These are phyloP conservation scores for Amylocarpus encephaloides DNA, from an alignment of 2,329 filamentous ascomycete species.

Conservation along the genomic window DNA sequence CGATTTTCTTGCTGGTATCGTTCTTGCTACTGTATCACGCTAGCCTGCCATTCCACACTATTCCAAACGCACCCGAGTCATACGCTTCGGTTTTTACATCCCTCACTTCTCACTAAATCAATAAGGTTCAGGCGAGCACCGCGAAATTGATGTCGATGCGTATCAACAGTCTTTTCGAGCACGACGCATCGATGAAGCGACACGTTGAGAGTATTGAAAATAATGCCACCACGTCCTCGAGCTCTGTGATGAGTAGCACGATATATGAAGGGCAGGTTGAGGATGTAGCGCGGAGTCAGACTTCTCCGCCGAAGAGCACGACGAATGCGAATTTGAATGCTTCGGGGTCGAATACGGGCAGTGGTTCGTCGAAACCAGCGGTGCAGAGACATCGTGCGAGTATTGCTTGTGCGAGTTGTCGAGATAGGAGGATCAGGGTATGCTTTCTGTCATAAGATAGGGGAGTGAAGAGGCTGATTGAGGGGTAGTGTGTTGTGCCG, in stretches of 20 bases:
- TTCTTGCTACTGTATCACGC: too few relatives aligned
- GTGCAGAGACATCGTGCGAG: constrained; percentile 41
- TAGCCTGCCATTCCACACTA: too few relatives aligned
- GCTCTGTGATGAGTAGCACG: not conserved
- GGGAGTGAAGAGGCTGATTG: not conserved
- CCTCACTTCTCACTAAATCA: too few relatives aligned
- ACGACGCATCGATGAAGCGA: constrained; percentile 13
- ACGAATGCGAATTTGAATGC: constrained; percentile 8
- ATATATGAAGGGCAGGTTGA: not conserved
- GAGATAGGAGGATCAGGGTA: constrained; percentile 39
- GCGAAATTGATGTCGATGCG: constrained; percentile 11
- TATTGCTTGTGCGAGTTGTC: constrained; percentile 49
- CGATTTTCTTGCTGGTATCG: too few relatives aligned
- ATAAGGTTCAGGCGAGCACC: too few relatives aligned
- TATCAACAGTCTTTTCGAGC: constrained; percentile 15
- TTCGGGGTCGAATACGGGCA: not conserved
- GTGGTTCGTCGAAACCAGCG: constrained; percentile 11
- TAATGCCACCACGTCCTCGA: not conserved
- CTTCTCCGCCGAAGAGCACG: constrained; percentile 3
- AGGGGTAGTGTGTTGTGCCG: constrained; percentile 47
- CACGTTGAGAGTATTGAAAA: constrained; percentile 6
- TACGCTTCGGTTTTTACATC: too few relatives aligned
- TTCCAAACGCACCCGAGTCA: too few relatives aligned
- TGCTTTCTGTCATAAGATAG: constrained; percentile 4
- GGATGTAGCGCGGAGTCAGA: not conserved